phyloP scores from a whole-genome alignment of 805 yeast species.

The Saturnispora gosingensis region DNA sequence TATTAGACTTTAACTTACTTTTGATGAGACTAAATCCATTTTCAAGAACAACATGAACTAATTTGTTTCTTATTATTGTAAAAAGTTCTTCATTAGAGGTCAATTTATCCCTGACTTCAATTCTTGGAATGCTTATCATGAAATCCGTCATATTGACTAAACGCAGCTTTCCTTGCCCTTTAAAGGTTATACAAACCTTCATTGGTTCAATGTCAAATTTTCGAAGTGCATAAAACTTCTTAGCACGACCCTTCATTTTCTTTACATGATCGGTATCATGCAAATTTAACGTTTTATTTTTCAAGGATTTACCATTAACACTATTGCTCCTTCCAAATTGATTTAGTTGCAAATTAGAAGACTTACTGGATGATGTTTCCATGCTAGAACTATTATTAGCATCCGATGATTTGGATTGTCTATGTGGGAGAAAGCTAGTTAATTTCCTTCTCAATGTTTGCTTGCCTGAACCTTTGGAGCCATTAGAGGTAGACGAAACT shows the following conservation, averaged over 20 bases:
- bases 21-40: constrained; percentile 74
- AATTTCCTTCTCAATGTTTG: not conserved
- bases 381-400: not conserved
- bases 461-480: not conserved
- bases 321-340: not conserved
- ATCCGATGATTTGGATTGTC: not conserved
- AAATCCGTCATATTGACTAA: constrained; percentile 71
- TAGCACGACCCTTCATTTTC: constrained; percentile 35
- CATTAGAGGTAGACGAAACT: not conserved
- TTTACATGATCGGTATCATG: constrained; percentile 17
- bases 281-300: not conserved
- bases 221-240: constrained; percentile 32
- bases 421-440: not conserved
- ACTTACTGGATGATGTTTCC: not conserved
- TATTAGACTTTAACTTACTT: constrained; percentile 44
- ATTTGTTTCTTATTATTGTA: constrained; percentile 48
- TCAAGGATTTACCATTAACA: not conserved
- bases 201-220: constrained; percentile 23
- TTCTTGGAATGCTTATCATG: constrained; percentile 52
- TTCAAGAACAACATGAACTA: constrained; percentile 44
- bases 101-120: constrained; percentile 49
- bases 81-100: constrained; percentile 71
- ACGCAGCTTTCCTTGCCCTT: constrained; percentile 61
- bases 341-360: not conserved
- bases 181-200: constrained; percentile 58